phyloP scores from a whole-genome alignment of 1,284 basidiomycete species.

The Rhodotorula sp. region DNA sequence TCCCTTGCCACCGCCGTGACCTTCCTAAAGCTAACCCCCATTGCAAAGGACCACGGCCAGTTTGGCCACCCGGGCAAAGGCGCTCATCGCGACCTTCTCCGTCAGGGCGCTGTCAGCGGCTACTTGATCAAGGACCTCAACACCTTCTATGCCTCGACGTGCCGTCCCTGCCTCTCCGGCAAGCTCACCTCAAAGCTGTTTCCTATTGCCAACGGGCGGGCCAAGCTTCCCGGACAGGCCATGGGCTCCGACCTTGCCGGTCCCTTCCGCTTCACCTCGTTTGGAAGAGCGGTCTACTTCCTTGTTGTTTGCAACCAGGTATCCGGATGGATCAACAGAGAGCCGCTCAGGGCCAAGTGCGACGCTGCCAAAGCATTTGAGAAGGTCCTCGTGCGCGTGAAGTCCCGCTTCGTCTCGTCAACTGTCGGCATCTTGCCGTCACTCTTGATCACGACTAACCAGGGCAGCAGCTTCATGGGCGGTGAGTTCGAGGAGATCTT shows the following conservation, averaged over 20 bases:
- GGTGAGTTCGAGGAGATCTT: too few relatives aligned
- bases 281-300: conserved; percentile 5
- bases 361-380: background rate
- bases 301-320: background rate
- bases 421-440: background rate
- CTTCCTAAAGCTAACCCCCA: too few relatives aligned
- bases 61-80: too few relatives aligned
- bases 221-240: background rate
- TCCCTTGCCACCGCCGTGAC: too few relatives aligned
- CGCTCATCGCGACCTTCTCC: too few relatives aligned
- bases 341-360: conserved; percentile 1
- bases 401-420: background rate
- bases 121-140: conserved; percentile 6
- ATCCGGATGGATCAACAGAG: conserved; percentile 1
- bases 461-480: too few relatives aligned
- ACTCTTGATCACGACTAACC: background rate
- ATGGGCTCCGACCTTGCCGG: conserved; percentile 10
- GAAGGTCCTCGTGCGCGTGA: background rate
- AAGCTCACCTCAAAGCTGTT: background rate
- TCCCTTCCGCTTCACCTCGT: background rate
- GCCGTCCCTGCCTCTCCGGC: background rate
- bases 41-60: too few relatives aligned
- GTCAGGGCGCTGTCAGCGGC: background rate
- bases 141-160: background rate
- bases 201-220: background rate